Percentiles rank a stretch among this genome's conserved stretches.
Evolutionary conservation across 2,329 filamentous ascomycete genomes (phyloP).

Genomic region (Dryadomyces sulphureus): DNA sequence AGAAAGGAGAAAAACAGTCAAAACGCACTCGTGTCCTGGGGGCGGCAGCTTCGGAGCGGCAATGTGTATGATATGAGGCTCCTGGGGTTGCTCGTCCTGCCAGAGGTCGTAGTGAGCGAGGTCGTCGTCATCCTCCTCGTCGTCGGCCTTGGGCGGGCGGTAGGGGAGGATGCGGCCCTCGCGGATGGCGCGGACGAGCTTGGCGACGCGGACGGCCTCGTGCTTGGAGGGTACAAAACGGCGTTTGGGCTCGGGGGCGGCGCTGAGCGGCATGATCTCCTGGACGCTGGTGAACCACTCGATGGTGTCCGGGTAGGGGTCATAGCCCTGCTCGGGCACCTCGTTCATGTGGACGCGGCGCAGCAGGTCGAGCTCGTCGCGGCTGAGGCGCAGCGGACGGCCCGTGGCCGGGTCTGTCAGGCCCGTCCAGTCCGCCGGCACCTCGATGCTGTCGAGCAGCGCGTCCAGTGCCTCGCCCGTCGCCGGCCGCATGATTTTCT

Average conservation of each 20-base stretch:
- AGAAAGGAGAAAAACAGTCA: neutral
- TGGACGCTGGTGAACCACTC: constrained; percentile 86
- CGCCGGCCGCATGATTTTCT: constrained; percentile 91
- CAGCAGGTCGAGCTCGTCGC: constrained; percentile 78
- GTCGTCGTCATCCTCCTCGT: constrained; percentile 53
- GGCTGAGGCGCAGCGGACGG: constrained; percentile 74
- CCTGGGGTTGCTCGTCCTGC: constrained; percentile 75
- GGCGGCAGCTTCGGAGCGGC: constrained; percentile 87
- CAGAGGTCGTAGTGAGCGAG: constrained; percentile 76
- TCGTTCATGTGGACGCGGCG: constrained; percentile 83
- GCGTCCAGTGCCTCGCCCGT: constrained; percentile 89
- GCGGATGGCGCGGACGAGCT: constrained; percentile 87
- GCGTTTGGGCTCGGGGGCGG: constrained; percentile 89
- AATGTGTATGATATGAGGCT: constrained; percentile 85
- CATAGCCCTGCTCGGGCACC: constrained; percentile 72
- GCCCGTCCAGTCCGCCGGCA: constrained; percentile 95
- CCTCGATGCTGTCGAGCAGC: constrained; percentile 86
- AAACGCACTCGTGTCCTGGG: constrained; percentile 54
- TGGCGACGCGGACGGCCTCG: constrained; percentile 91
- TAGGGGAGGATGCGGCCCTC: constrained; percentile 91
- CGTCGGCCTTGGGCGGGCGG: constrained; percentile 51
- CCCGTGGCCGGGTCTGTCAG: constrained; percentile 88
- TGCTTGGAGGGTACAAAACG: constrained; percentile 94
- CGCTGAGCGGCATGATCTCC: constrained; percentile 89
- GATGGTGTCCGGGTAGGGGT: constrained; percentile 84